Evolutionary conservation across 305 asterid species (phyloP).

Genomic region (Plantago coronopus): DNA sequence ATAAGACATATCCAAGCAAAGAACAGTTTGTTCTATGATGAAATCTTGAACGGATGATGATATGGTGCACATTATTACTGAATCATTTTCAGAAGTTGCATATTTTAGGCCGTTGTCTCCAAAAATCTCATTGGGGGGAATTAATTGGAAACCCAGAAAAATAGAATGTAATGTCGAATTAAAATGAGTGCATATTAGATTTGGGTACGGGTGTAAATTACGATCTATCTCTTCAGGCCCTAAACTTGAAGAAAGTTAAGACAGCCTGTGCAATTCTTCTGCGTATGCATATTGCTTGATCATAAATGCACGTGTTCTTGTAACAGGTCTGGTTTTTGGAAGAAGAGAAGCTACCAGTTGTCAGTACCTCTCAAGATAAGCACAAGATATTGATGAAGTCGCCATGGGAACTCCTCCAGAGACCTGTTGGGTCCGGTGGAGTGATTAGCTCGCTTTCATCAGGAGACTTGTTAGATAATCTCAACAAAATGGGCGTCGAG

Average conservation of each 20-base stretch:
- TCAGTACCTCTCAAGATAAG: slow-evolving; percentile 41
- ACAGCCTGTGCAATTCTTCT: neutral
- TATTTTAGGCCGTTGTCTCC: neutral
- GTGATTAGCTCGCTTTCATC: slow-evolving; percentile 65
- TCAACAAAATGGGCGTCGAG: slow-evolving; percentile 64
- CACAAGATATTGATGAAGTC: slow-evolving; percentile 87
- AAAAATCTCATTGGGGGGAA: too few relatives aligned
- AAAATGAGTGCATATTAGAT: neutral
- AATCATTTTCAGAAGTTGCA: neutral
- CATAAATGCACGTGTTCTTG: slow-evolving; percentile 11
- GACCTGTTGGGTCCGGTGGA: slow-evolving; percentile 82
- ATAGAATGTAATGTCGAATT: neutral
- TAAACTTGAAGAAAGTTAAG: neutral
- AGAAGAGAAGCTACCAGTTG: slow-evolving; percentile 88
- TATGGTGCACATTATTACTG: neutral
- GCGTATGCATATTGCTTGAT: slow-evolving; percentile 6
- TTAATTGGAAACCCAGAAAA: too few relatives aligned
- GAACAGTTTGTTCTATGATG: too few relatives aligned
- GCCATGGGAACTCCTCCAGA: slow-evolving; percentile 87
- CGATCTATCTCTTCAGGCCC: neutral
- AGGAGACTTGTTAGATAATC: slow-evolving; percentile 52
- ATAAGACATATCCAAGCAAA: neutral
- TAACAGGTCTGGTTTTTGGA: slow-evolving; percentile 81
- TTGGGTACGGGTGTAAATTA: neutral
- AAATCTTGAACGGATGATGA: neutral